Base-by-base conservation (phyloP, 164 flowering plant species). In the Piper betle region DNA sequence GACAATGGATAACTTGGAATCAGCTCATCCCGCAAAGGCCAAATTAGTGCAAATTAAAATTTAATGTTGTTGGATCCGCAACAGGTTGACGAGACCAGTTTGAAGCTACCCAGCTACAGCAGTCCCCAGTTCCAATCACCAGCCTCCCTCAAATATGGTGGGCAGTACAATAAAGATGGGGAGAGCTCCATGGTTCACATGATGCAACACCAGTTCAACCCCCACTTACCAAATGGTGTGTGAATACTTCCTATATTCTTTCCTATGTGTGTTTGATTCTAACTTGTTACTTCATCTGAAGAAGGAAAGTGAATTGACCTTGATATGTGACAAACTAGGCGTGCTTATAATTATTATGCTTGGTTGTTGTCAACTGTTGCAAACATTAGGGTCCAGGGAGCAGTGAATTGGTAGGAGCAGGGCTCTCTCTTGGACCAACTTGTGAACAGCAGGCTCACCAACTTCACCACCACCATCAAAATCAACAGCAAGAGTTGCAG, bases 171-270 rank as follows among this genome's bases (percentile, higher is more conserved):
- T 39, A 75, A 74, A 67, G 53, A 52, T 5, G 77, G 75, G 11
- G 87, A 82, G n/a, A 25, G 66, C 54, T 74, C 68, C 10, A 65
- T 68, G 72, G 58, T 67, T 57, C 79, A 77, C 20, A 55, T 67
- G 61, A 66, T 77, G 52, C 76, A 78, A 37, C 77, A 76, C 37
- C 81, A 75, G 1, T 65, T 67, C 62, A 62, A 39, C 64, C 58
- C 79, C 25, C 61, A 64, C 58, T 55, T 70, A 78, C 69, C 86
- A 83, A 62, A 84, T 81, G 66, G 39, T 82, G 71, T 17, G 17
- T 19, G 6, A 9, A 1, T 15, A 15, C 53, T 37, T 52, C 15
- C 18, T 50, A 5, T 20, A 1, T n/a, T 10, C n/a, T n/a, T n/a
- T 39, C 6, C 33, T 3, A 6, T 15, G 4, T 41, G 8, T 43